Evolutionary conservation across 305 asterid species (phyloP).

Genomic region (Plantago coronopus): DNA sequence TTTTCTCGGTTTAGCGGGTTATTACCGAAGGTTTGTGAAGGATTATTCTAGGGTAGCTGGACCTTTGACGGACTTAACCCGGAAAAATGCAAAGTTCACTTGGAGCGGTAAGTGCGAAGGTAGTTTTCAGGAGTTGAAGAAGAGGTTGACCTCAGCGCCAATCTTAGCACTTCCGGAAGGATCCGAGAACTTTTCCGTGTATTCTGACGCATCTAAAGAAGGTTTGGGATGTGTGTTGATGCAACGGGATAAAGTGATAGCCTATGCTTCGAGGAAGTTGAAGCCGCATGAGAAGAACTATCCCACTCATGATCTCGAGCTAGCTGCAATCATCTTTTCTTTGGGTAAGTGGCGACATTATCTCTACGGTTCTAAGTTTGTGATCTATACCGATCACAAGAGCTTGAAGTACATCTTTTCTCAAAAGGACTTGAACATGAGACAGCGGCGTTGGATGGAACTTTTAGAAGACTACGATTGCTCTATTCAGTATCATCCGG

Average conservation of each 20-base stretch:
- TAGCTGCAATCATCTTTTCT: background rate
- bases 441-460: background rate
- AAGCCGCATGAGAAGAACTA: background rate
- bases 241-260: background rate
- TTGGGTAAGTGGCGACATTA: background rate
- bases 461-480: background rate
- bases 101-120: background rate
- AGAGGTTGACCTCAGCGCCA: background rate
- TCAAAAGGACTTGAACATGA: background rate
- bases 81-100: background rate
- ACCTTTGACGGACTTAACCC: background rate
- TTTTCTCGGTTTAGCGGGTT: background rate
- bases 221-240: background rate
- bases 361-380: background rate
- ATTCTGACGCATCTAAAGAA: background rate
- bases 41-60: background rate
- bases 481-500: too few relatives aligned
- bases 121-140: background rate
- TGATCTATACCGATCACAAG: background rate
- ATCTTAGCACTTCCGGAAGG: background rate
- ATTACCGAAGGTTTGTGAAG: too few relatives aligned
- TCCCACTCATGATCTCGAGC: background rate
- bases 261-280: slow-evolving; percentile 1
- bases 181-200: background rate
- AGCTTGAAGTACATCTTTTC: background rate